Evolutionary conservation across 768 basidiomycete species (phyloP), one percentile per base, ranked within the genome.

Genomic region (Crepidotus variabilis): DNA sequence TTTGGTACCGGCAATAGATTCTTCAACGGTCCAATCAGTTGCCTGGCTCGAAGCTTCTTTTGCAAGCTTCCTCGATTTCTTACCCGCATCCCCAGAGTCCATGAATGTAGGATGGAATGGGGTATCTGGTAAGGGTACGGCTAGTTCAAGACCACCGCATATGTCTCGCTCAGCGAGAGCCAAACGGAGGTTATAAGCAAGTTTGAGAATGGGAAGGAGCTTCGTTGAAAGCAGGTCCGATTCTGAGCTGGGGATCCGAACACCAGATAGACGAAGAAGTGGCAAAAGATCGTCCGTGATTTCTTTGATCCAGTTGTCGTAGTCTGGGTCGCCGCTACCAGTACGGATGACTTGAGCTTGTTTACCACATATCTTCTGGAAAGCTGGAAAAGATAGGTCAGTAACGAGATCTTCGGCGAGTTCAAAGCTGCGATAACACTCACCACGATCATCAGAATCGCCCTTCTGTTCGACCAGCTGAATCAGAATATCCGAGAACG

Each of bases 131-230:
- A 60, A 61, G 33, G 61, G 52, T 4, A 54, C 56, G 6, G 54
- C 45, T 22, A 61, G 45, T 14, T 63, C 59, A 7, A 66, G 35
- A 16, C 57, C 55, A 2, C 65, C 61, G 18, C 57, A 61, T 32
- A 66, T 45, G 45, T 66, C 65, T 13, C 57, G 57, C 39, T 66
- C 65, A 10, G 67, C 63, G 7, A 67, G 63, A 7, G 63, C 65
- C 0, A 63, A 59, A 1, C 67, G 59, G 52, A 67, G 47, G 9
- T 67, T 54, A 47, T 67, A 64, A 3, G 67, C 64, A 24, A 61
- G 47, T 22, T 63, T 63, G 45, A 65, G 56, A 36, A 67, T 55
- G 24, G 61, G 51, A 4, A 61, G 52, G 18, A 65, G 32, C 51
- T 64, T 65, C 33, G 56, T 22, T 7, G 55, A 50, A 16, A 67